phyloP scores from a whole-genome alignment of 495 filamentous ascomycete genomes.

The Terfezia claveryi region DNA sequence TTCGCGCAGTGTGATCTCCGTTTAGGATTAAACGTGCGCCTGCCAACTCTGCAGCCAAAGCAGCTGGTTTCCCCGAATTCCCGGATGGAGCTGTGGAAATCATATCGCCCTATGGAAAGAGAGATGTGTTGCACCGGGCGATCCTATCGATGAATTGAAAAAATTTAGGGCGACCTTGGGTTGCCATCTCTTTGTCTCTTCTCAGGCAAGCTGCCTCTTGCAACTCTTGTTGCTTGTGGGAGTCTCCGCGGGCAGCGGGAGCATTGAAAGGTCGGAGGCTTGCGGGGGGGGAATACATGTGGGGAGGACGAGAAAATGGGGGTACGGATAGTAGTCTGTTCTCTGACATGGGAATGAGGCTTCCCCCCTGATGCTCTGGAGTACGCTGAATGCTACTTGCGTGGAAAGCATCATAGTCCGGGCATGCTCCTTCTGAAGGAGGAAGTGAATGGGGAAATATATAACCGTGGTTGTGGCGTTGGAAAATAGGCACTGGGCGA shows the following conservation, averaged over 20 bases:
- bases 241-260: neutral
- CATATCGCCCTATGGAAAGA: neutral
- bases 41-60: neutral
- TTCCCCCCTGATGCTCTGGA: no score
- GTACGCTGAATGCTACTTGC: no score
- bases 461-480: neutral
- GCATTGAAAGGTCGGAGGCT: neutral
- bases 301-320: neutral
- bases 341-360: neutral
- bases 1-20: neutral
- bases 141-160: neutral
- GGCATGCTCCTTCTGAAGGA: neutral
- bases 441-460: neutral
- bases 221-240: neutral
- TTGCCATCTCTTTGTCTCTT: neutral
- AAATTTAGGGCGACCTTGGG: neutral
- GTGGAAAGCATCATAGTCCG: neutral
- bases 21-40: neutral
- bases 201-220: neutral
- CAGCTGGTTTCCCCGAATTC: neutral
- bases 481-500: neutral
- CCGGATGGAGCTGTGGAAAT: neutral
- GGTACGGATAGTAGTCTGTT: neutral
- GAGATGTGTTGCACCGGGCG: neutral
- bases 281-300: neutral